These are phyloP conservation scores for Rhizopogon vinicolor DNA, from an alignment of 768 basidiomycete genomes.

Conservation along the genomic window DNA sequence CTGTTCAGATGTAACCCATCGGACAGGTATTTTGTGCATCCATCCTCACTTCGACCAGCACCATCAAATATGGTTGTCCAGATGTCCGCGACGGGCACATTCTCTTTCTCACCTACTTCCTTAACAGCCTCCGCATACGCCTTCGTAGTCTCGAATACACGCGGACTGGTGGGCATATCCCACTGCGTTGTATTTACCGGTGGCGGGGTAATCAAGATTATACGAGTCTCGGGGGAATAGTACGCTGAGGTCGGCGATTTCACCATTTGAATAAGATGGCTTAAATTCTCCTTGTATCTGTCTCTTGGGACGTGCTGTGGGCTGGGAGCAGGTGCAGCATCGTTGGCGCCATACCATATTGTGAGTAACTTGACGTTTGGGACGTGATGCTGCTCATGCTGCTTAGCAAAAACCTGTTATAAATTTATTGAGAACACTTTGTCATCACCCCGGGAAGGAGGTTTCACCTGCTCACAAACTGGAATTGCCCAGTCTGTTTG, in stretches of 20 bases:
- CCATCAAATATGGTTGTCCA: conserved; percentile 75
- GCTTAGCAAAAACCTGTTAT: conserved; percentile 54
- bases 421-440: neutral
- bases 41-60: conserved; percentile 55
- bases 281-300: conserved; percentile 61
- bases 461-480: conserved; percentile 63
- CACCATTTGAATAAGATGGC: conserved; percentile 56
- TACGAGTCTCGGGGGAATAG: conserved; percentile 67
- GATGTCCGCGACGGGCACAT: conserved; percentile 65
- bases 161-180: conserved; percentile 21
- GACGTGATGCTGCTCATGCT: conserved; percentile 37
- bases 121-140: conserved; percentile 69
- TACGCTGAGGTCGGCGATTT: conserved; percentile 55
- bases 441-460: too few relatives aligned
- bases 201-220: conserved; percentile 83
- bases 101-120: conserved; percentile 49
- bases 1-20: conserved; percentile 83
- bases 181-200: conserved; percentile 70
- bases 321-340: conserved; percentile 61
- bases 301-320: conserved; percentile 74
- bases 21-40: conserved; percentile 45
- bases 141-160: conserved; percentile 59
- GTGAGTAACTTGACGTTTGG: conserved; percentile 70
- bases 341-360: conserved; percentile 92
- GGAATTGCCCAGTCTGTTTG: conserved; percentile 85